These are phyloP conservation scores for Monilinia fructigena DNA, from an alignment of 2,329 filamentous ascomycete species.

Conservation along the genomic window DNA sequence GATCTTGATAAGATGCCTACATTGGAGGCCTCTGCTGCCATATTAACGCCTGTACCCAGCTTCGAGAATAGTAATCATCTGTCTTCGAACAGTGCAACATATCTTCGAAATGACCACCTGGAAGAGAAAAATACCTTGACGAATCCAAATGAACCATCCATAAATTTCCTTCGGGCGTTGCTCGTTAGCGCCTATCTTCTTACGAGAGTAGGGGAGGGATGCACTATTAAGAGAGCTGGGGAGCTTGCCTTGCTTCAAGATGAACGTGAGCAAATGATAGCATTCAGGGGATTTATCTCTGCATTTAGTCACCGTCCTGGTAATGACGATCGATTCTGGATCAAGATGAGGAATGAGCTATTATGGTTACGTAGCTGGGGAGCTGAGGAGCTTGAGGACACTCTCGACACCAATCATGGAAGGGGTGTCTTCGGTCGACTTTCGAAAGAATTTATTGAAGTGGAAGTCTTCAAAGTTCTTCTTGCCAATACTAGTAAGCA, in stretches of 20 bases:
- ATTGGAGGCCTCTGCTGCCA: conserved; percentile 49
- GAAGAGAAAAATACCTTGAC: conserved; percentile 64
- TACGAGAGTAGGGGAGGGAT: conserved; percentile 49
- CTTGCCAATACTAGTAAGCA: conserved; percentile 59
- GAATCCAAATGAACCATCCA: conserved; percentile 54
- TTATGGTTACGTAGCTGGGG: conserved; percentile 76
- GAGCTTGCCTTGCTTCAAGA: conserved; percentile 65
- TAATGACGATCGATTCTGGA: conserved; percentile 64
- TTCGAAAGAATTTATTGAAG: conserved; percentile 60
- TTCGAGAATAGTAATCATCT: conserved; percentile 40
- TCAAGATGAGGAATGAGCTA: conserved; percentile 59
- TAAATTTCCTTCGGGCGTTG: conserved; percentile 61
- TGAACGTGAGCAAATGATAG: conserved; percentile 60
- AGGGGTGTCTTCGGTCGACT: conserved; percentile 57
- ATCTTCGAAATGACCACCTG: conserved; percentile 55
- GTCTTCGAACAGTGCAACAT: conserved; percentile 45
- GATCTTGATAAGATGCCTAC: conserved; percentile 58
- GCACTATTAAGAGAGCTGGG: conserved; percentile 53
- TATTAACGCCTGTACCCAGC: conserved; percentile 46
- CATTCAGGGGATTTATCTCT: conserved; percentile 51
- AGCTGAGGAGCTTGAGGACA: conserved; percentile 46
- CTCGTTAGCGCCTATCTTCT: conserved; percentile 60
- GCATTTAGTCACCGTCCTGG: conserved; percentile 46
- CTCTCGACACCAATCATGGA: conserved; percentile 43
- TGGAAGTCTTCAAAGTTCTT: conserved; percentile 67